These are phyloP conservation scores for Quercus lobata DNA, from an alignment of 331 rosid genomes.

Conservation along the genomic window DNA sequence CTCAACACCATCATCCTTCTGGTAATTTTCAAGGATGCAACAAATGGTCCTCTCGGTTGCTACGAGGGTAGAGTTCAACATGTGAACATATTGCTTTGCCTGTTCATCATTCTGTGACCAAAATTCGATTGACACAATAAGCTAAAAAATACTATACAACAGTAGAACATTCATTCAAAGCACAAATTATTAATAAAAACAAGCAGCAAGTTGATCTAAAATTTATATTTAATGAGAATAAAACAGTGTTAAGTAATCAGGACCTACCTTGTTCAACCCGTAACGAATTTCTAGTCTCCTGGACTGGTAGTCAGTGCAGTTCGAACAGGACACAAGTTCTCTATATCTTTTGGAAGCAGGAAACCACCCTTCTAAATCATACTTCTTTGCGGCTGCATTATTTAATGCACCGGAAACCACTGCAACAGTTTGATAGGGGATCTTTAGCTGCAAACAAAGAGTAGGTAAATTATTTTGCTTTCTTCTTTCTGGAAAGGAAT, in stretches of 20 bases:
- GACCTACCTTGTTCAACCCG: background rate
- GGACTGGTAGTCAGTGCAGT: background rate
- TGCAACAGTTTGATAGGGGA: constrained; percentile 83
- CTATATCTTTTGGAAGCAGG: background rate
- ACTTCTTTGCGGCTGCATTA: background rate
- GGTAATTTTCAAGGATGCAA: background rate
- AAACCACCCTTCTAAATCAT: background rate
- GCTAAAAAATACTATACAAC: too few relatives aligned
- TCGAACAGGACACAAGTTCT: background rate
- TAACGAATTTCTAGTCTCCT: background rate
- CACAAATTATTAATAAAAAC: too few relatives aligned
- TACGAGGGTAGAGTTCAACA: background rate
- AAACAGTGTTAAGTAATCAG: too few relatives aligned
- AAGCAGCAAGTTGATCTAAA: too few relatives aligned
- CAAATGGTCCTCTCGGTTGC: background rate
- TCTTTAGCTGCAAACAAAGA: constrained; percentile 44
- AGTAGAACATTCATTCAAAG: too few relatives aligned
- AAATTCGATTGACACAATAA: too few relatives aligned
- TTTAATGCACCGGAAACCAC: background rate
- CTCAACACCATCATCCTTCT: background rate
- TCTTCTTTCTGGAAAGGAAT: too few relatives aligned
- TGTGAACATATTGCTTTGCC: background rate
- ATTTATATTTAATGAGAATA: too few relatives aligned
- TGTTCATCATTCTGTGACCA: background rate
- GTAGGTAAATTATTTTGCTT: too few relatives aligned